These are phyloP conservation scores for Acanthamoeba sp. DNA, from an alignment of 208 protist species.

Conservation along the genomic window DNA sequence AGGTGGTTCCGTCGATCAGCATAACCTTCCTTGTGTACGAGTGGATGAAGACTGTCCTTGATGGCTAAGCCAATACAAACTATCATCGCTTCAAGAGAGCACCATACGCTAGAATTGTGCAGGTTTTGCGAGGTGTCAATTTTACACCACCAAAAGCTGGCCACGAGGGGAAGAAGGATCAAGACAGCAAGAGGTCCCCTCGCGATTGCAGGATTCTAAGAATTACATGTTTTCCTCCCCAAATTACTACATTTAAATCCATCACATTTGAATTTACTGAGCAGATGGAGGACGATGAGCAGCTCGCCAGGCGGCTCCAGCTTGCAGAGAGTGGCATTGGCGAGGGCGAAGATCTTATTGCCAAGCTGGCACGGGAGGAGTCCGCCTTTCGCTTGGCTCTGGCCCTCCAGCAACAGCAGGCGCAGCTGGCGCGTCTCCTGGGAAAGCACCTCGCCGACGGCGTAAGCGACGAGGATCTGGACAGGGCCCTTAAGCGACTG, in stretches of 20 bases:
- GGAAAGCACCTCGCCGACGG: background rate
- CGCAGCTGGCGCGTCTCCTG: background rate
- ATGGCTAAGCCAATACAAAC: constrained; percentile 43
- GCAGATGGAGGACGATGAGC: background rate
- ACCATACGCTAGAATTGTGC: no score
- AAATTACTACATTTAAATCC: no score
- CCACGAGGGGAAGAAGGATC: no score
- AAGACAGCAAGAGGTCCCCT: no score
- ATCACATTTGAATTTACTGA: no score
- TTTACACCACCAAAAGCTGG: no score
- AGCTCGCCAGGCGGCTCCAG: background rate
- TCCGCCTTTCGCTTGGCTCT: background rate
- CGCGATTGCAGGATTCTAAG: no score
- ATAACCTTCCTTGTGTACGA: constrained; percentile 84
- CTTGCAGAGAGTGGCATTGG: background rate
- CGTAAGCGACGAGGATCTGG: background rate
- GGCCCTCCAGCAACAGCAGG: background rate
- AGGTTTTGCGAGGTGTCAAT: no score
- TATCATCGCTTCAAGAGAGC: no score
- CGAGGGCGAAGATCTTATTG: background rate
- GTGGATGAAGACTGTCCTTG: constrained; percentile 77
- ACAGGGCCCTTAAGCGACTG: background rate
- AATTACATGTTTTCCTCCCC: no score
- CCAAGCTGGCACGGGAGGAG: background rate
- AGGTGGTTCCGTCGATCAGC: constrained; percentile 83